Conservation (phyloP, 495 filamentous ascomycete species). For the Tuber umbilicatum region DNA sequence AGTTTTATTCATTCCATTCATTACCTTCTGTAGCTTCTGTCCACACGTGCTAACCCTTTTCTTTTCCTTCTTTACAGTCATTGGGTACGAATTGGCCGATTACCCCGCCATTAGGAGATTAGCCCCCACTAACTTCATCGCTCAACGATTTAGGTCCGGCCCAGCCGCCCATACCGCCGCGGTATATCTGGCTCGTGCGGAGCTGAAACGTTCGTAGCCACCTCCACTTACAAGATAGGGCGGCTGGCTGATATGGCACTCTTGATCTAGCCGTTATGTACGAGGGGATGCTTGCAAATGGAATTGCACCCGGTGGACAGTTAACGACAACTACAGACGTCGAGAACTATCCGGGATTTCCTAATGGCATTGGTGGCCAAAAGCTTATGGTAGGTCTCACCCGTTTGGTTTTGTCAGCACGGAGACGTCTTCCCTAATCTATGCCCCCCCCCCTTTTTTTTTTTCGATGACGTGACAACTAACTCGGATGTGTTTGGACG, state of each 20-base stretch:
- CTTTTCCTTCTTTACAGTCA: conserved; percentile 23
- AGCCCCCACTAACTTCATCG: conserved; percentile 8
- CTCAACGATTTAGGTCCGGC: conserved; percentile 68
- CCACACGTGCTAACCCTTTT: conserved; percentile 13
- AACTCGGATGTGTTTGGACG: background rate
- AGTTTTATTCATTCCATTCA: conserved; percentile 39
- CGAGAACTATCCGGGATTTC: conserved; percentile 96
- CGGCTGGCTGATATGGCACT: conserved; percentile 19
- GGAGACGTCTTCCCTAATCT: background rate
- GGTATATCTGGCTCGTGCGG: conserved; percentile 88
- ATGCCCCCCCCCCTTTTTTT: background rate
- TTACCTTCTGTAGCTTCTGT: background rate
- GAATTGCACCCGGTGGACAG: conserved; percentile 91
- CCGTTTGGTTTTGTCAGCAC: background rate
- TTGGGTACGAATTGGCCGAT: conserved; percentile 38
- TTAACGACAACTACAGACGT: conserved; percentile 96
- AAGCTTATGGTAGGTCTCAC: conserved; percentile 64
- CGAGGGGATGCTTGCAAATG: conserved; percentile 95
- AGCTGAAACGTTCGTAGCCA: conserved; percentile 59
- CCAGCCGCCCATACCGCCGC: conserved; percentile 96
- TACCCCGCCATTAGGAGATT: conserved; percentile 45
- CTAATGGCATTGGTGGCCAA: conserved; percentile 71
- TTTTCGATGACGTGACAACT: background rate
- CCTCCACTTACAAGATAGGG: background rate
- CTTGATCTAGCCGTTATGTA: conserved; percentile 68